These are phyloP conservation scores for Myriosclerotinia duriaeana DNA, from an alignment of 2,329 filamentous ascomycete species.

Conservation along the genomic window DNA sequence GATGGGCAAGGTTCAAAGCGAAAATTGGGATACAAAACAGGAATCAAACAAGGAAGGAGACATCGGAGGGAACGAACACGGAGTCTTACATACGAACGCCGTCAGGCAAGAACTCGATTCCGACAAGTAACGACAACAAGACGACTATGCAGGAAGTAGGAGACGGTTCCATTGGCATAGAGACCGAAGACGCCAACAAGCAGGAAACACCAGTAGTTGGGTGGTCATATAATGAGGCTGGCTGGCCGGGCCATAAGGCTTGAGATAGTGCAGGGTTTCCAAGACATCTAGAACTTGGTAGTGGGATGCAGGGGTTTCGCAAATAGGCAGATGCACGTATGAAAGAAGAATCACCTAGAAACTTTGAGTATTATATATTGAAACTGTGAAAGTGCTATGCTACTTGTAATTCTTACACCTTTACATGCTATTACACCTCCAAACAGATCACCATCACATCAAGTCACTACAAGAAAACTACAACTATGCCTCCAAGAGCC, in stretches of 20 bases:
- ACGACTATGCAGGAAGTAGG: background rate
- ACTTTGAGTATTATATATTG: background rate
- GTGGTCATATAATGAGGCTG: background rate
- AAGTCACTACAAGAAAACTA: background rate
- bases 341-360: background rate
- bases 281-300: background rate
- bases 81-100: too few species aligned
- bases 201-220: background rate
- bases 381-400: background rate
- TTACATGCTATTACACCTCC: too few species aligned
- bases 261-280: background rate
- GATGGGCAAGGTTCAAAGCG: background rate
- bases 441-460: background rate
- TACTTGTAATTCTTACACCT: background rate
- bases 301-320: background rate
- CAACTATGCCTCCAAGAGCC: background rate
- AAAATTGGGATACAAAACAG: background rate
- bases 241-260: background rate
- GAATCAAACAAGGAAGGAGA: background rate
- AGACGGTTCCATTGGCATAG: too few species aligned
- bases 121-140: too few species aligned
- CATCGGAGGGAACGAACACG: too few species aligned
- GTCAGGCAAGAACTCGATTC: too few species aligned
- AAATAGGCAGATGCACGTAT: background rate
- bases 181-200: background rate